A percentile compares a stretch with the other conserved stretches of the same genome.
Conservation (phyloP, 1,139 yeast species). For the Nakaseomyces sp. region DNA sequence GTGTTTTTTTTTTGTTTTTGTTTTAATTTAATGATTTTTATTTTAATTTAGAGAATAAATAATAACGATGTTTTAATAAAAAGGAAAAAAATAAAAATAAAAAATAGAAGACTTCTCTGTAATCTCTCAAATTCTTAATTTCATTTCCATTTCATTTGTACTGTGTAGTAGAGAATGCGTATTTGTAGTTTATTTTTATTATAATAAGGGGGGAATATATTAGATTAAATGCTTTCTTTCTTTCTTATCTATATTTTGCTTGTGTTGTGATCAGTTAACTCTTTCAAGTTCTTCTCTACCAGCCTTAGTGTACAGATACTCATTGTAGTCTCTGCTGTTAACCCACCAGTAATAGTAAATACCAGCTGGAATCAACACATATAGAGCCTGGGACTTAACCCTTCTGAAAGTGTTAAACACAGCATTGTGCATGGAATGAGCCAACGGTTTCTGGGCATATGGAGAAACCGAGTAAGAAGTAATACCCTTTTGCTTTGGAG, state of each 20-base stretch:
- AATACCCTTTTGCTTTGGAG: constrained; percentile 82
- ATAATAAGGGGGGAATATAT: neutral
- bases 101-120: too few species aligned
- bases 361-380: constrained; percentile 66
- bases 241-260: neutral
- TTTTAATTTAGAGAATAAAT: too few species aligned
- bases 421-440: constrained; percentile 78
- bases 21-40: too few species aligned
- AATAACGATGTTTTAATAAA: too few species aligned
- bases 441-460: constrained; percentile 84
- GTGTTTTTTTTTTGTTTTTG: too few species aligned
- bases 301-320: constrained; percentile 91
- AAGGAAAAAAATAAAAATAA: too few species aligned
- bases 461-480: constrained; percentile 87
- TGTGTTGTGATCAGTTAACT: constrained; percentile 38
- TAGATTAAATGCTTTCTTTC: neutral
- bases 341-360: constrained; percentile 85
- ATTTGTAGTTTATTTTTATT: too few species aligned
- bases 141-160: too few species aligned
- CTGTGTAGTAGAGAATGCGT: too few species aligned
- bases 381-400: constrained; percentile 77
- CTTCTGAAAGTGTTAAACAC: constrained; percentile 93
- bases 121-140: too few species aligned
- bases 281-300: constrained; percentile 90
- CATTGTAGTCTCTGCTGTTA: constrained; percentile 82